Base-by-base conservation (phyloP, 2,329 filamentous ascomycete species). In the Penicillium aurantiogriseum region DNA sequence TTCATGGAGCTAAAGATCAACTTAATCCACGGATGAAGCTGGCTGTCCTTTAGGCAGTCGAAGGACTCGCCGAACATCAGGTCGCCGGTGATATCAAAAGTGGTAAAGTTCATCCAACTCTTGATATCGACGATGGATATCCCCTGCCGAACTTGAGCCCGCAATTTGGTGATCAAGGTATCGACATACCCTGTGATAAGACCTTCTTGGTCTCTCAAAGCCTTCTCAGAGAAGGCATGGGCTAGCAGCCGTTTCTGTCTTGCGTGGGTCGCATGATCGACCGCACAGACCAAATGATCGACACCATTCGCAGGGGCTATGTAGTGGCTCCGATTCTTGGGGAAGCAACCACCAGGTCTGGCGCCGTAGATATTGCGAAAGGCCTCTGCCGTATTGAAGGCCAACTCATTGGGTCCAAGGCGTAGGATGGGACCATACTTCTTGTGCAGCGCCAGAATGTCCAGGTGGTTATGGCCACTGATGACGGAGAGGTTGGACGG, bases 1-100 rank as follows among this genome's bases (percentile, higher is more conserved):
- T 65, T 66, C 47, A 75, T 67, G 1, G 65, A 65, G 36, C 63
- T 61, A 45, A 70, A 67, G 2, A 79, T 69, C 19, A 76, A 64
- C 0, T 67, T 64, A 9, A 80, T 75, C 73, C 76, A 80, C 3
- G 72, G 69, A 54, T 79, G 77, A 5, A 71, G 65, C 19, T 66
- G 67, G 2, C 62, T 69, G n/a, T 67, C 69, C 40, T 74, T 63
- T 2, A 80, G 62, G 50, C 74, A 78, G 5, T 69, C 65, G 48
- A 79, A 79, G 6, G 71, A 68, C 48, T 76, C 70, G 2, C 75
- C 74, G 47, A 77, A 76, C 31, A 70, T 70, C 5, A 78, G 57
- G 23, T 77, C 74, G 2, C 74, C 72, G 2, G 74, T 71, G 25
- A 77, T 69, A 56, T 77, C 75, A 48, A 78, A 77, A 2, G 72